Conservation (phyloP, 257 asterid genomes). For the Salvia hispanica region DNA sequence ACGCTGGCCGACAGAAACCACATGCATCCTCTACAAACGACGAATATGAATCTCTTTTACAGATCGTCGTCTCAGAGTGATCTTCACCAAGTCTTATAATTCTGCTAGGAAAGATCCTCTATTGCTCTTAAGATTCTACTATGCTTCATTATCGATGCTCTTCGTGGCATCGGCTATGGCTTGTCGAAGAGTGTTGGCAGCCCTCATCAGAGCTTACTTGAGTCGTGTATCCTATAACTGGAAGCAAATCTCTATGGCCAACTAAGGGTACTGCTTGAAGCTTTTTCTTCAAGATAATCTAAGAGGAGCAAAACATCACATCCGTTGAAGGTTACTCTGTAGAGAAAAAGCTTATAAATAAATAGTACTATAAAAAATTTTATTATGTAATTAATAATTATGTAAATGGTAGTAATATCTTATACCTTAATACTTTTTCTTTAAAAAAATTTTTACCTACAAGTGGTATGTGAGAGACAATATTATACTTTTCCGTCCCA, state of each 20-base stretch:
- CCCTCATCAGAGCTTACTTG: constrained; percentile 46
- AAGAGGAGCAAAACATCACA: constrained; percentile 12
- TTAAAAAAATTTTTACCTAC: too few species aligned
- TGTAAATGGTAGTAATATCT: too few species aligned
- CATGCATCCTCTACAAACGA: constrained; percentile 35
- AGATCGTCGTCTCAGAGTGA: constrained; percentile 86
- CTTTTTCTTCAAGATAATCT: not conserved
- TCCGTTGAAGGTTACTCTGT: constrained; percentile 19
- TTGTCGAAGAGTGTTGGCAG: constrained; percentile 50
- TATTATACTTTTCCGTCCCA: too few species aligned
- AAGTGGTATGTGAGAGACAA: too few species aligned
- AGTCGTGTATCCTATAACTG: constrained; percentile 46
- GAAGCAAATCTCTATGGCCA: constrained; percentile 45
- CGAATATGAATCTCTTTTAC: constrained; percentile 48
- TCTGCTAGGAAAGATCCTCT: constrained; percentile 69
- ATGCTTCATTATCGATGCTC: constrained; percentile 57
- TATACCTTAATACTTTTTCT: too few species aligned
- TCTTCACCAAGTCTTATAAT: constrained; percentile 55
- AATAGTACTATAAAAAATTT: too few species aligned
- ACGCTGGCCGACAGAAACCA: constrained; percentile 25
- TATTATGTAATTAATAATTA: too few species aligned
- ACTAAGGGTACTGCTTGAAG: constrained; percentile 24
- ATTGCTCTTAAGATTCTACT: constrained; percentile 60
- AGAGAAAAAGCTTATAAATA: not conserved
- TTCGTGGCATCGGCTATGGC: constrained; percentile 69